phyloP scores from a whole-genome alignment of 2,329 filamentous ascomycete species.

The Fusarium sp. region DNA sequence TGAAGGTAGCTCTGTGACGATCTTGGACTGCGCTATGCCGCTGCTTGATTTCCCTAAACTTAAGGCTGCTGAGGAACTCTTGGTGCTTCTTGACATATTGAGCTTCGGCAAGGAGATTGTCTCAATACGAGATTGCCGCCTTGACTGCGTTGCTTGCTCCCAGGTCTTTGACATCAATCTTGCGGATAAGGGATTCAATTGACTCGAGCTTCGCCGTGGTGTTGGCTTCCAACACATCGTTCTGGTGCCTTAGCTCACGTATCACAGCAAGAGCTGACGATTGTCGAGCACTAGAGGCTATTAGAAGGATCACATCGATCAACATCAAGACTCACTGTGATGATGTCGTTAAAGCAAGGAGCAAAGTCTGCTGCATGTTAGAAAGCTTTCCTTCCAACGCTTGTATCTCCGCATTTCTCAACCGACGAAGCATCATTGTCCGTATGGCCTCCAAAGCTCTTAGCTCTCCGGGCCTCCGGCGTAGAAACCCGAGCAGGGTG shows the following conservation, averaged over 20 bases:
- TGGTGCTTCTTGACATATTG: neutral
- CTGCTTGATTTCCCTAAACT: neutral
- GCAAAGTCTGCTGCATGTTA: neutral
- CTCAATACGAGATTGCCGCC: neutral
- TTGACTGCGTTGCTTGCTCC: neutral
- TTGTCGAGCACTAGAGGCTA: neutral
- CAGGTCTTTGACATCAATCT: neutral
- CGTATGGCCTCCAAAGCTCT: neutral
- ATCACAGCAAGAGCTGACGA: neutral
- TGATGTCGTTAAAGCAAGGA: neutral
- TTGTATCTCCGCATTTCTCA: neutral
- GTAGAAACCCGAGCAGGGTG: neutral
- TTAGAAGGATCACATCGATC: fast-evolving
- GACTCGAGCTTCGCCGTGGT: neutral
- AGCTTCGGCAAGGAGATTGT: neutral
- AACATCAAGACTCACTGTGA: neutral
- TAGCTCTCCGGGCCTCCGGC: neutral
- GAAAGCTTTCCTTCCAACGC: neutral
- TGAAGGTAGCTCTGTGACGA: neutral
- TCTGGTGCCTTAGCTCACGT: neutral
- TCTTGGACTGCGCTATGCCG: neutral
- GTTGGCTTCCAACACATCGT: neutral
- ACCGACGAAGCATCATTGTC: neutral
- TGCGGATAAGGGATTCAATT: neutral
- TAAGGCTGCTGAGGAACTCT: neutral